phyloP scores from a whole-genome alignment of 768 basidiomycete species.

The Trametes meyenii region DNA sequence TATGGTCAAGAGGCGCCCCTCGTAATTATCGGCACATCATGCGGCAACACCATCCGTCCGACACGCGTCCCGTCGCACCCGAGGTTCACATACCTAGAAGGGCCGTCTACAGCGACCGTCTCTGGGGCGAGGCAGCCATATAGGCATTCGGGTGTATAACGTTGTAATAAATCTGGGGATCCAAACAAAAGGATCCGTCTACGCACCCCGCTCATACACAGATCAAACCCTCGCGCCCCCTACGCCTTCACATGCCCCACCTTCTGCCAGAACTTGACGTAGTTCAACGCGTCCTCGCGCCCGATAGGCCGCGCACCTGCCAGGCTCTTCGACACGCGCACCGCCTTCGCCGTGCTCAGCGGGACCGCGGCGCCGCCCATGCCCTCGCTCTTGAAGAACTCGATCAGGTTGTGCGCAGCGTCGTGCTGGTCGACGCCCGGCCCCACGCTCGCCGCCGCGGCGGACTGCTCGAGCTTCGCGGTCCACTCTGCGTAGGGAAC shows the following conservation, averaged over 20 bases:
- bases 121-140: too few relatives aligned
- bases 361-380: constrained; percentile 12
- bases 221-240: too few relatives aligned
- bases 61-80: too few relatives aligned
- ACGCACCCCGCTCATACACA: too few relatives aligned
- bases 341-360: constrained; percentile 20
- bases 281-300: constrained; percentile 20
- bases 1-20: too few relatives aligned
- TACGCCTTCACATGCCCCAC: constrained; percentile 13
- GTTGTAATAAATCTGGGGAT: too few relatives aligned
- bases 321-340: constrained; percentile 11
- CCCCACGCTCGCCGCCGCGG: constrained; percentile 5
- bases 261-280: constrained; percentile 21
- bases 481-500: constrained; percentile 31
- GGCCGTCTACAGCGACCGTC: too few relatives aligned
- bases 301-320: constrained; percentile 16
- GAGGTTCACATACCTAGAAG: too few relatives aligned
- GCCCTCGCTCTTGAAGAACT: constrained; percentile 16
- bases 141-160: too few relatives aligned
- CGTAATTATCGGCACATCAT: too few relatives aligned
- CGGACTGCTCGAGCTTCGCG: constrained; percentile 15
- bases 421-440: constrained; percentile 14
- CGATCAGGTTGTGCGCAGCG: constrained; percentile 18
- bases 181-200: too few relatives aligned
- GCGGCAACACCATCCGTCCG: too few relatives aligned